Base-by-base conservation (phyloP, 371 early-diverging fungal species). In the Encephalitozoon intestinalis region DNA sequence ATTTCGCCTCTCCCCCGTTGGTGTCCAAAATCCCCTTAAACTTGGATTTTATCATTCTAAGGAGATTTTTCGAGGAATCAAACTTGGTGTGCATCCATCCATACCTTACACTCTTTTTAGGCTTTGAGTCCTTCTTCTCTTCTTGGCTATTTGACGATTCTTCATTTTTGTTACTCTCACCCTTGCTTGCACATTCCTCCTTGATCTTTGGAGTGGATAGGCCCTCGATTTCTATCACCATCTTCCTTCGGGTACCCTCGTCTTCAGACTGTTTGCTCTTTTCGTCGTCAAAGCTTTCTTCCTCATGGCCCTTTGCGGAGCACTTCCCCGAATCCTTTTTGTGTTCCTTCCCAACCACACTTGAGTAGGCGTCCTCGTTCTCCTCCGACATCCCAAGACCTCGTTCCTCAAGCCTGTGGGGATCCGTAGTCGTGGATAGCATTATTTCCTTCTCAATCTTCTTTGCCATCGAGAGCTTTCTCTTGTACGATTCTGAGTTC, bases 391-490 rank as follows among this genome's bases (percentile, higher is more conserved):
- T 81, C 21, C n/a, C 49, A 43, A 89, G 54, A 53, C 92, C 92
- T 64, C 96, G 90, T 82, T 97, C 96, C 78, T 97, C 96, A 21
- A 90, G 87, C 70, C 94, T 79, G 80, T 97, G 97, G 9, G 87
- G 83, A 83, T 94, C 94, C 68, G 81, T 86, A 12, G 90, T 41
- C 81, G 86, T 86, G 76, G 78, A 86, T 80, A 90, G 90, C 68
- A 97, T 97, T 83, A 58, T 58, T 58, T 95, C 95, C 40, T 89
- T 88, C 0, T 95, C 97, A 23, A 96, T 83, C 40, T 90, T 87
- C 12, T 87, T 88, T 5, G 96, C 96, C 77, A 90, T 89, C 65
- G 88, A 88, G 83, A 94, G 94, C 44, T 90, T 88, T 74, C 89
- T 88, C 82, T 91, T 91, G 82, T 86, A 97, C 65, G 90, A 90